Evolutionary conservation across 352 stramenopile genomes (phyloP), one percentile per base, ranked within the genome.

Genomic region (Hyaloperonospora brassicae): DNA sequence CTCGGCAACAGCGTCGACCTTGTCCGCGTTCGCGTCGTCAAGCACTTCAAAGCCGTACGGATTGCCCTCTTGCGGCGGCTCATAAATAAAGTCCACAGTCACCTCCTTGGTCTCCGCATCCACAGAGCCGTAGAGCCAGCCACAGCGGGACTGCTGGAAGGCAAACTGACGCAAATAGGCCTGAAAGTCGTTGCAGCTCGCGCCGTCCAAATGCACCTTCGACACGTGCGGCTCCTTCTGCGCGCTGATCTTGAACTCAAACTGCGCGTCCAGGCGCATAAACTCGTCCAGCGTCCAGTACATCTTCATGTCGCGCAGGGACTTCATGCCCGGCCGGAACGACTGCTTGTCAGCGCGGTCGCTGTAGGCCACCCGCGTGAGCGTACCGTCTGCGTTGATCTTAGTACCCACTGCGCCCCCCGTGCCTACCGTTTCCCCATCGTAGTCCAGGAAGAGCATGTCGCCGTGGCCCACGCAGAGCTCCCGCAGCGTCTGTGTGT

Each of bases 261-360:
- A 99, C 61, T 98, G 81, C 30, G 92, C 81, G 67, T 99, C 95
- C 89, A 99, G 97, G 48, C 86, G 90, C 60, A 96, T 95, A 71
- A 98, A 99, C 74, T 99, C 95, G 45, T 81, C 79, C 9, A 99
- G 69, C 34, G 95, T 98, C 96, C 96, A 99, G 59, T 97, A 76
- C 94, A 98, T 99, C 76, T 99, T 99, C 84, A 99, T 99, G 66
- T 97, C 92, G 1, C 95, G 77, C 44, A 99, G 70, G 30, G 95
- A 72, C 66, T 98, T 89, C 73, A 98, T 86, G 6, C 96, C 96
- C 10, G 95, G 95, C 21, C 96, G 84, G 71, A 98, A 99, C 38
- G 69, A 89, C 57, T 76, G 95, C 69, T 86, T 83, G 61, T 73
- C 75, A 25, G 77, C 71, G 51, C 68, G 77, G 49, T 88, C 79